Base-by-base conservation (phyloP, 495 filamentous ascomycete species). In the Saxophila tyrrhenica region DNA sequence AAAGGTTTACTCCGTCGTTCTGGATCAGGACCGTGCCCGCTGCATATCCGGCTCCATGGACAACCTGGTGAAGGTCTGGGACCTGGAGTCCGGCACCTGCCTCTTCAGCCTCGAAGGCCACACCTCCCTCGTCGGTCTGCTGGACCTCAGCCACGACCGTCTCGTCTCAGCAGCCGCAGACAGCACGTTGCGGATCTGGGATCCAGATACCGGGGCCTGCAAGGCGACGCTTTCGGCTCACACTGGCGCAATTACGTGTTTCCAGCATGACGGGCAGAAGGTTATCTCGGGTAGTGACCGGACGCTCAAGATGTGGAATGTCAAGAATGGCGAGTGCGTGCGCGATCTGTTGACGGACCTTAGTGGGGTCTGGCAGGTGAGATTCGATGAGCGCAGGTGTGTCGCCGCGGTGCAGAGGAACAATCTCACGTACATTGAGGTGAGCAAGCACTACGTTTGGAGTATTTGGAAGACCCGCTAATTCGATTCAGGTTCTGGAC, bases 41-140 rank as follows among this genome's bases (percentile, higher is more conserved):
- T 99, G 92, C 69, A 97, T 99, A 65, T 95, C 89, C 63, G 92
- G 92, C 39, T 94, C 89, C 13, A 99, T 99, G 92, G 92, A 99
- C 60, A 94, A 92, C 63, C 74, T 87, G 60, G 91, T 99, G 60
- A 97, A 97, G 71, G 88, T 99, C 23, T 99, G 92, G 92, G 94
- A 90, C 17, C 74, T 99, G n/a, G 84, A 89, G 39, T 92, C 85
- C 29, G 92, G 92, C 0, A 71, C 82, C 1, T 82, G 86, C 50
- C 72, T 97, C 9, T 86, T 91, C 67, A 97, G 87, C 32, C 79
- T 99, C 1, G 92, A 97, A 67, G 90, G 92, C 35, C 90, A 97
- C 67, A 82, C 83, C n/a, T 85, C 92, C 25, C 80, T 99, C 39
- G 90, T 99, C 23, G 89, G 92, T 3, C 77, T 99, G 1, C 78